Percentiles rank a stretch among this genome's conserved stretches.
Conservation (phyloP, 768 basidiomycete species). For the Fibroporia radiculosa region DNA sequence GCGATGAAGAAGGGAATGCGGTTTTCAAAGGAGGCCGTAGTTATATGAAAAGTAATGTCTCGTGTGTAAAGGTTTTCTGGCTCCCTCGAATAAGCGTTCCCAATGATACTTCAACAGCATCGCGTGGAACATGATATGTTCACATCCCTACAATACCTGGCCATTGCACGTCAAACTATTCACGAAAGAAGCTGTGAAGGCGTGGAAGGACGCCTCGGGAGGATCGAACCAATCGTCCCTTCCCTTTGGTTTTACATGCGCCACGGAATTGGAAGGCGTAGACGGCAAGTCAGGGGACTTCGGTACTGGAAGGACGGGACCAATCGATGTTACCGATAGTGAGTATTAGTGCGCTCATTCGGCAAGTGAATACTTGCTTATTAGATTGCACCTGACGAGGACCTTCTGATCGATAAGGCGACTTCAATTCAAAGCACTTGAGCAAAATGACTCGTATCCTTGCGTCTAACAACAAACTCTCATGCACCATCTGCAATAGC, state of each 20-base stretch:
- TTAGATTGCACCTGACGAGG: slow-evolving; percentile 9
- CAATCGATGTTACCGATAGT: slow-evolving; percentile 57
- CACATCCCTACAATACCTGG: slow-evolving; percentile 63
- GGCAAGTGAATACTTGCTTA: background rate
- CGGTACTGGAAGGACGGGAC: slow-evolving; percentile 47
- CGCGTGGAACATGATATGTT: slow-evolving; percentile 53
- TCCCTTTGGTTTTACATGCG: slow-evolving; percentile 44
- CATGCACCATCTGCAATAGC: slow-evolving; percentile 43
- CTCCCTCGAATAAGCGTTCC: background rate
- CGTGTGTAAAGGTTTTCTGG: slow-evolving; percentile 26
- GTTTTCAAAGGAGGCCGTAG: slow-evolving; percentile 28
- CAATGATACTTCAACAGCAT: slow-evolving; percentile 32
- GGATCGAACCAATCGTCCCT: slow-evolving; percentile 16
- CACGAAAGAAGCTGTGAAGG: slow-evolving; percentile 48
- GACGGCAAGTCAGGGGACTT: slow-evolving; percentile 51
- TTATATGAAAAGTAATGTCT: slow-evolving; percentile 37
- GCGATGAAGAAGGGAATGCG: slow-evolving; percentile 32
- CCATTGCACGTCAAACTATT: slow-evolving; percentile 74
- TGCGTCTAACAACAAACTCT: slow-evolving; percentile 23
- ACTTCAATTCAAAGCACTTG: slow-evolving; percentile 41
- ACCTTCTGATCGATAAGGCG: slow-evolving; percentile 24
- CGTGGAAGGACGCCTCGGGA: slow-evolving; percentile 37
- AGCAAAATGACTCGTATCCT: slow-evolving; percentile 40
- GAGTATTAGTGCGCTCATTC: slow-evolving; percentile 9
- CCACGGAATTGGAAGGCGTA: slow-evolving; percentile 59